phyloP scores from a whole-genome alignment of 257 asterid genomes.

The Solanum medicagineum region DNA sequence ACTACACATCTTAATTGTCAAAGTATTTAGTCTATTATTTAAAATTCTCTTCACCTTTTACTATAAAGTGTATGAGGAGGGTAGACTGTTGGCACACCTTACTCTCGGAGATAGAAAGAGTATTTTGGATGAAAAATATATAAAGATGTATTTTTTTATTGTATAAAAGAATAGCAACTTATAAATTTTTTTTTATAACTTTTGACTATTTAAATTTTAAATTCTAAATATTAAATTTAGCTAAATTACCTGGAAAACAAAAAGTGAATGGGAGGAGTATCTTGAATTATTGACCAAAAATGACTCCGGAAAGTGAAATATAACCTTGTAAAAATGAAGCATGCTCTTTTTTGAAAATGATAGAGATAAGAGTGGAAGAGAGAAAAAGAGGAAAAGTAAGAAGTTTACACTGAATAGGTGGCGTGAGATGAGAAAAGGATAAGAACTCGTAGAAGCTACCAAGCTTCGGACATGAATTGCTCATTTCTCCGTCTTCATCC shows the following conservation, averaged over 20 bases:
- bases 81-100: no score
- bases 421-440: constrained; percentile 88
- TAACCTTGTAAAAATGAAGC: no score
- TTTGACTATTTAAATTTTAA: no score
- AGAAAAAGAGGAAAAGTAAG: not conserved
- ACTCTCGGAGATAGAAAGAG: no score
- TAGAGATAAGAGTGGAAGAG: not conserved
- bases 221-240: no score
- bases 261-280: no score
- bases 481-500: constrained; percentile 79
- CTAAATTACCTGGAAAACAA: no score
- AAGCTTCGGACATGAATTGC: constrained; percentile 62
- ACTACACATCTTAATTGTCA: not conserved
- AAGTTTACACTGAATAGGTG: constrained; percentile 75
- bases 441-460: constrained; percentile 95
- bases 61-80: no score
- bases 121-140: no score
- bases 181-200: no score
- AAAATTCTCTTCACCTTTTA: not conserved
- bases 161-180: no score
- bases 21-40: not conserved
- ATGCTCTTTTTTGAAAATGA: not conserved
- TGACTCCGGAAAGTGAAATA: not conserved
- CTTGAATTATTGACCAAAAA: not conserved
- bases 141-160: no score